Evolutionary conservation across 371 early-diverging fungal species (phyloP), one percentile per base, ranked within the genome.

Genomic region (Rhizopus arrhizus): DNA sequence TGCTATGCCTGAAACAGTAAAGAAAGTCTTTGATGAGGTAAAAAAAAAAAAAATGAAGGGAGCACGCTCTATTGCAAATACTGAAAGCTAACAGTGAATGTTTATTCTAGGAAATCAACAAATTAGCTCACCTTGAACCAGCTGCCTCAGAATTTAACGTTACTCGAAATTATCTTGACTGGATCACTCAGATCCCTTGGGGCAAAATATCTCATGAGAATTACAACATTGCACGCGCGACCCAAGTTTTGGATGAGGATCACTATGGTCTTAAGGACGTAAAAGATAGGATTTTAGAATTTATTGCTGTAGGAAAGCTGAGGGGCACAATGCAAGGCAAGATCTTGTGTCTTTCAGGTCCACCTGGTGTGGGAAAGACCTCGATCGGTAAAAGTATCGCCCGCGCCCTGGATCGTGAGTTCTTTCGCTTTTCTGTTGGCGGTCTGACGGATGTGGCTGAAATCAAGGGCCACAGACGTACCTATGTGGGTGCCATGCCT

Each of bases 401-500:
- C 2, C 89, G 94, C 29, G 94, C 99, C 4, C 77, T 97, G 35
- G 90, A 89, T 55, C 88, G 99, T 16, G 94, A 95, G 68, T 98
- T 97, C 66, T 97, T 88, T 76, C 84, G 99, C 35, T 96, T 98
- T 76, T 91, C 92, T 59, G 97, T 98, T 5, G 99, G 99, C 53
- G 99, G 99, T 5, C 72, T 98, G 66, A 91, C 92, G 1, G 99
- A 98, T 68, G 98, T 97, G 10, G 96, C 97, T 31, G 99, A 98
- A 70, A 95, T 98, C 75, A 97, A 98, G 83, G 99, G 98, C 10
- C 99, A 97, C 76, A 88, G 99, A 34, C 84, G 99, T 55, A 98
- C 99, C 4, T 98, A 98, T 71, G 97, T 98, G 15, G 99, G 99
- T 52, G 97, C 98, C 6, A 97, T 98, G 99, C 99, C 99, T n/a